These are phyloP conservation scores for Colletotrichum tamarilloi DNA, from an alignment of 2,329 filamentous ascomycete species.

Conservation along the genomic window DNA sequence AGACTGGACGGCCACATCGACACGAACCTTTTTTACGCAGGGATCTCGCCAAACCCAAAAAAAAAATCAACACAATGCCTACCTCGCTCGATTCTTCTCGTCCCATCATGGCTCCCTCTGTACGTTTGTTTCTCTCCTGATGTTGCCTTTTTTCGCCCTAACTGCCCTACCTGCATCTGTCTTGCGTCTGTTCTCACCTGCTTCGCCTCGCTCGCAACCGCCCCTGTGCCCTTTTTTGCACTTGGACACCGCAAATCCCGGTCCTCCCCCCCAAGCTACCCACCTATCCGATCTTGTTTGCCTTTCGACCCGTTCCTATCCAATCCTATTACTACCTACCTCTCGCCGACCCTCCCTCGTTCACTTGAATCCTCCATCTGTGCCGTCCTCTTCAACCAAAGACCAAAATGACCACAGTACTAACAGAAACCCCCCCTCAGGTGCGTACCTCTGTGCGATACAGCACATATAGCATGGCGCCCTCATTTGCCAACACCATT, in stretches of 20 bases:
- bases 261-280: slow-evolving; percentile 3
- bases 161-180: background rate
- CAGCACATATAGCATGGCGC: slow-evolving; percentile 70
- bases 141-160: slow-evolving; percentile 9
- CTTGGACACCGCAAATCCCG: slow-evolving; percentile 16
- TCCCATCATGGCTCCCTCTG: slow-evolving; percentile 72
- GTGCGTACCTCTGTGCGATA: slow-evolving; percentile 66
- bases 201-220: background rate
- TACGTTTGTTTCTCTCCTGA: slow-evolving; percentile 52
- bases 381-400: background rate
- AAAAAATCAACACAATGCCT: slow-evolving; percentile 56
- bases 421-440: slow-evolving; percentile 44
- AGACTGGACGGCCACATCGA: slow-evolving; percentile 25
- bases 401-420: slow-evolving; percentile 25
- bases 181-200: slow-evolving; percentile 20
- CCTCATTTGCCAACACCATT: slow-evolving; percentile 69
- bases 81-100: slow-evolving; percentile 69
- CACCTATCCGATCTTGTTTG: slow-evolving; percentile 22
- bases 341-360: slow-evolving; percentile 24
- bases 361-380: background rate
- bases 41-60: slow-evolving; percentile 25
- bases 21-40: slow-evolving; percentile 31
- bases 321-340: slow-evolving; percentile 17
- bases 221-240: background rate
- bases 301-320: slow-evolving; percentile 7